phyloP scores from a whole-genome alignment of 257 asterid species.

The Solanum gracilifrons region DNA sequence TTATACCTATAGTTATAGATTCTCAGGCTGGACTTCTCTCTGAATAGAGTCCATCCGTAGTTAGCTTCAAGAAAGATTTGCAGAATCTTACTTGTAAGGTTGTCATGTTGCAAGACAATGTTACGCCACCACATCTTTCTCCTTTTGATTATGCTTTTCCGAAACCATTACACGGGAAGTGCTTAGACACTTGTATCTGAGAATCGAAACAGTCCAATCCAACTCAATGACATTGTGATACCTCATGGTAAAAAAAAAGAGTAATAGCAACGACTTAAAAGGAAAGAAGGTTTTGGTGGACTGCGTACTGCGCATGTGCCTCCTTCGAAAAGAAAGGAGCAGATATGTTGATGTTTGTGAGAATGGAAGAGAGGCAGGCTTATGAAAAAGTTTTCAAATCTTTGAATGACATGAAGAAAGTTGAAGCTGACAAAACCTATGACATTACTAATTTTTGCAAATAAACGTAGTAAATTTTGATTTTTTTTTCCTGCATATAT shows the following conservation, averaged over 20 bases:
- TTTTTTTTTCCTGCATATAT: neutral
- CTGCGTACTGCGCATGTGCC: slow-evolving; percentile 19
- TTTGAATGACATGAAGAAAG: slow-evolving; percentile 13
- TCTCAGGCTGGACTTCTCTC: slow-evolving; percentile 25
- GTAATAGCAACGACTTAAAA: slow-evolving; percentile 12
- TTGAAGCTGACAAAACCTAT: slow-evolving; percentile 15
- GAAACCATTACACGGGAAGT: slow-evolving; percentile 62
- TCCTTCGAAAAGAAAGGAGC: slow-evolving; percentile 45
- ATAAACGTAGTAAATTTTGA: neutral
- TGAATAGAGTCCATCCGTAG: slow-evolving; percentile 31
- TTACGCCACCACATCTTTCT: slow-evolving; percentile 13
- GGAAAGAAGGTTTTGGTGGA: slow-evolving; percentile 54
- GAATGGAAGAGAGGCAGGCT: slow-evolving; percentile 58
- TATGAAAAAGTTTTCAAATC: neutral
- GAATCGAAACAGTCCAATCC: slow-evolving; percentile 15
- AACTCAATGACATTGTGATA: slow-evolving; percentile 10
- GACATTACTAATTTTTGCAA: slow-evolving; percentile 1
- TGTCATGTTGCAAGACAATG: slow-evolving; percentile 43
- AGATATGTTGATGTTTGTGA: slow-evolving; percentile 12
- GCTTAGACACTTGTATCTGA: slow-evolving; percentile 44
- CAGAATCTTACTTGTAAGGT: slow-evolving; percentile 18
- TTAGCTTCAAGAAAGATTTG: slow-evolving; percentile 31
- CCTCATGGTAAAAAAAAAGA: neutral
- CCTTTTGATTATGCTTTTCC: slow-evolving; percentile 37
- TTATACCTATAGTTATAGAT: slow-evolving; percentile 40